Evolutionary conservation across 1,284 basidiomycete genomes (phyloP).

Genomic region (Trametes polyzona): DNA sequence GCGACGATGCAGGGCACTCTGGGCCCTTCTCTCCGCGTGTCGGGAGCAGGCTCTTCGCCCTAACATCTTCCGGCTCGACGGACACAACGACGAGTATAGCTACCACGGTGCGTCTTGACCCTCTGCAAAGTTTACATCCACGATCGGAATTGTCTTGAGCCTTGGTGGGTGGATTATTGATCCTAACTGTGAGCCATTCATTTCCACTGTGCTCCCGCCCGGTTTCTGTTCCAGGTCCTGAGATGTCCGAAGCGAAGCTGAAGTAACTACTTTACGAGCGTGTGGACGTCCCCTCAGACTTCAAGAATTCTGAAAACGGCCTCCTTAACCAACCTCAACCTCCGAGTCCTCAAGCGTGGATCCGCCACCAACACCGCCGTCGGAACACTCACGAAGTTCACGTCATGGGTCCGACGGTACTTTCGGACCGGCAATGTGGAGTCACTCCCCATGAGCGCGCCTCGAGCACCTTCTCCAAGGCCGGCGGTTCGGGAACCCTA

Average conservation of each 20-base stretch:
- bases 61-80: conserved; percentile 27
- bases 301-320: conserved; percentile 38
- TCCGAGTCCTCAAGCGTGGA: conserved; percentile 29
- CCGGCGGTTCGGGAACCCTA: conserved; percentile 33
- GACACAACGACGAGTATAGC: conserved; percentile 27
- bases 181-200: conserved; percentile 19
- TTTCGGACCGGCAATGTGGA: background rate
- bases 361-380: conserved; percentile 8
- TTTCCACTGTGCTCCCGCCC: background rate
- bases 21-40: conserved; percentile 28
- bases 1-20: conserved; percentile 35
- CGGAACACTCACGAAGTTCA: background rate
- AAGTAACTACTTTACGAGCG: conserved; percentile 7
- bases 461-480: conserved; percentile 37
- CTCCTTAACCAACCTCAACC: conserved; percentile 34
- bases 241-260: conserved; percentile 26
- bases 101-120: conserved; percentile 27
- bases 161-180: conserved; percentile 34
- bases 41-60: conserved; percentile 30
- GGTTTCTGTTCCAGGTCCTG: conserved; percentile 33
- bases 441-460: conserved; percentile 36
- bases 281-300: conserved; percentile 28
- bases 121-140: conserved; percentile 36
- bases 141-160: conserved; percentile 36
- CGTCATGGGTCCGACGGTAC: background rate